These are phyloP conservation scores for Metarhizium anisopliae DNA, from an alignment of 2,329 filamentous ascomycete genomes.

Conservation along the genomic window DNA sequence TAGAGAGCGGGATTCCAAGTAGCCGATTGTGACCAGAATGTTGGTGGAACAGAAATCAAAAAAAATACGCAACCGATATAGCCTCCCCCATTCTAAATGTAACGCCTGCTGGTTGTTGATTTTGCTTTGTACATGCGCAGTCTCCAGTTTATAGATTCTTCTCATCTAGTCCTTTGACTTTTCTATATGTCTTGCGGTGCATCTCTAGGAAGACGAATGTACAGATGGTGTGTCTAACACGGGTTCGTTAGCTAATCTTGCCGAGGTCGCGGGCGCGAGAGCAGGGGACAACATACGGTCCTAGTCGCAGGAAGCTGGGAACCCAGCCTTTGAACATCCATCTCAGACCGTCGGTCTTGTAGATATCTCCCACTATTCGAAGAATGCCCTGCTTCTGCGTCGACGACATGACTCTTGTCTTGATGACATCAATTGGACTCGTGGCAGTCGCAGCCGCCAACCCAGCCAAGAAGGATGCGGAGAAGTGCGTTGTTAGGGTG, in stretches of 20 bases:
- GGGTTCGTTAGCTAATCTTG: not conserved
- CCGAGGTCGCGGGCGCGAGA: not conserved
- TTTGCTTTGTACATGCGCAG: conserved; percentile 3
- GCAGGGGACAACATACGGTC: conserved; percentile 40
- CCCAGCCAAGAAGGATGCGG: conserved; percentile 67
- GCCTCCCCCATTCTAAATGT: conserved; percentile 3
- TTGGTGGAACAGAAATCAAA: not conserved
- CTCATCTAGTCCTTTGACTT: conserved; percentile 32
- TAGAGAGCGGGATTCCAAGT: not conserved
- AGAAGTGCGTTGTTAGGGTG: conserved; percentile 68
- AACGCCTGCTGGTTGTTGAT: not conserved
- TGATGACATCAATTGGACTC: conserved; percentile 80
- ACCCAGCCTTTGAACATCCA: conserved; percentile 93
- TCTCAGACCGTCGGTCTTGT: conserved; percentile 57
- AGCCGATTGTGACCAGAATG: not conserved
- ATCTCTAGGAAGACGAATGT: conserved; percentile 83
- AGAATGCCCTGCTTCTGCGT: conserved; percentile 41
- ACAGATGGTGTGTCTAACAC: conserved; percentile 65
- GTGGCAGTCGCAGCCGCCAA: conserved; percentile 80
- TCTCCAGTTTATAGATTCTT: conserved; percentile 14
- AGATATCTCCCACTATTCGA: conserved; percentile 56
- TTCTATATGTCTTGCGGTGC: conserved; percentile 70
- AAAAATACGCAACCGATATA: not conserved
- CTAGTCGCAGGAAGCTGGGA: conserved; percentile 59
- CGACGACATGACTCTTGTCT: conserved; percentile 78